Evolutionary conservation across 345 rosid genomes (phyloP).

Genomic region (Pugionium dolabratum): DNA sequence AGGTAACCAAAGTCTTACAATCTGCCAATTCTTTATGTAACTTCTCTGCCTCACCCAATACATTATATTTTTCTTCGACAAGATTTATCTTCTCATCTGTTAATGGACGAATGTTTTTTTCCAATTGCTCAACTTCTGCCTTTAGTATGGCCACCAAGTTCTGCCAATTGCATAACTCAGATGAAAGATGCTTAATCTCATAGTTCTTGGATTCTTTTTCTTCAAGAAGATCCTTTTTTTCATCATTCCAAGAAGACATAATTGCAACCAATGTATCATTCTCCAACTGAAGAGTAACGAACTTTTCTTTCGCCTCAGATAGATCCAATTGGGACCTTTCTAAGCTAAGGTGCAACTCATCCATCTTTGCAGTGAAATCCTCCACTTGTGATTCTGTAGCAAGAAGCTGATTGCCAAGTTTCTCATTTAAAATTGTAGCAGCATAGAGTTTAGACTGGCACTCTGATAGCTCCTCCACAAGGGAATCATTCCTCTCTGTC

Average conservation of each 20-base stretch:
- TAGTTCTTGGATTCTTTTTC: constrained; percentile 45
- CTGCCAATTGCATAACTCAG: constrained; percentile 55
- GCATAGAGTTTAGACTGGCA: constrained; percentile 61
- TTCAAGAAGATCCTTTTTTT: constrained; percentile 51
- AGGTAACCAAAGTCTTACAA: constrained; percentile 50
- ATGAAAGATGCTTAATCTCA: constrained; percentile 56
- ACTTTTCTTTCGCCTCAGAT: constrained; percentile 49
- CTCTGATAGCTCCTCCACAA: constrained; percentile 55
- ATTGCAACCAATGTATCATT: constrained; percentile 53
- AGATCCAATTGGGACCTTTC: constrained; percentile 60
- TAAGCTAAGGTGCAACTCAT: constrained; percentile 58
- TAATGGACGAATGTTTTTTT: constrained; percentile 45
- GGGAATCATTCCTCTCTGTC: constrained; percentile 46
- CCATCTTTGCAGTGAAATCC: constrained; percentile 51
- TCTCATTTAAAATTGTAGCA: constrained; percentile 47
- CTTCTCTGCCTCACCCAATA: constrained; percentile 52
- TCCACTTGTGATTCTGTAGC: constrained; percentile 53
- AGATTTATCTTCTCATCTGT: constrained; percentile 54
- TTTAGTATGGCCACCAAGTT: constrained; percentile 45
- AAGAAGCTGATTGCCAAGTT: constrained; percentile 50
- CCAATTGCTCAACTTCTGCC: constrained; percentile 61
- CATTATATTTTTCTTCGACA: constrained; percentile 47
- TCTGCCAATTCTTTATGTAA: constrained; percentile 56
- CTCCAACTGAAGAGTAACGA: constrained; percentile 56
- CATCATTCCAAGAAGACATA: constrained; percentile 51